Base-by-base conservation (phyloP, 2,329 filamentous ascomycete species). In the Cadophora sp. region DNA sequence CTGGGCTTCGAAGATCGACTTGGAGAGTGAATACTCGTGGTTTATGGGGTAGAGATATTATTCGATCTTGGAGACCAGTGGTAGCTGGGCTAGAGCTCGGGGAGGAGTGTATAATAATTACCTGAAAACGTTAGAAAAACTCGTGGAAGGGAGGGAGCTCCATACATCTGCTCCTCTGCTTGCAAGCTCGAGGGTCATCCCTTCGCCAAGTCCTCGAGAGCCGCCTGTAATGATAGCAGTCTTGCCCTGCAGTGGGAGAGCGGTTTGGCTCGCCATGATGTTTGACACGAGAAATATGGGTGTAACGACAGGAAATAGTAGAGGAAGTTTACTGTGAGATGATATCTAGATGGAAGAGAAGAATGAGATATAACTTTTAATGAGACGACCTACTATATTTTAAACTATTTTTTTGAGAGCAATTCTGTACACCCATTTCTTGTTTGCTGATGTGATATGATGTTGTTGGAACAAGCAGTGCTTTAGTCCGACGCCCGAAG, bases 1-100 rank as follows among this genome's bases (percentile, higher is more conserved):
- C 83, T 50, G 87, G 82, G 1, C 85, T 85, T 72, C 86, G 84
- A 73, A 94, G 85, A 79, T 93, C 91, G 31, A 91, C 91, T 80
- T 91, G 89, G 1, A 93, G 84, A 51, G 83, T 77, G 27, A 89
- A 77, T 62, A 87, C 87, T 69, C 83, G 83, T 76, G 94, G 84
- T 64, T 81, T 82, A 81, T 94, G 84, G 46, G 83, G 79, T 12
- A 81, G 75, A 56, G 83, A 75, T 8, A 14, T 64, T 16, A 68
- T 69, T 7, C 56, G 48, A 7, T 26, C 19, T 14, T 62, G 27
- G 19, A 68, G 16, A 24, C 55, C 34, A 5, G 58, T 50, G 6
- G 63, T 37, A 43, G 61, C 50, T 26, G 51, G 50, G 27, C 22
- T 60, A 31, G 58, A 62, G n/a, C 31, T 55, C 7, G 58, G 55